Base-by-base conservation (phyloP, 2,329 filamentous ascomycete genomes). In the Trichophyton rubrum region DNA sequence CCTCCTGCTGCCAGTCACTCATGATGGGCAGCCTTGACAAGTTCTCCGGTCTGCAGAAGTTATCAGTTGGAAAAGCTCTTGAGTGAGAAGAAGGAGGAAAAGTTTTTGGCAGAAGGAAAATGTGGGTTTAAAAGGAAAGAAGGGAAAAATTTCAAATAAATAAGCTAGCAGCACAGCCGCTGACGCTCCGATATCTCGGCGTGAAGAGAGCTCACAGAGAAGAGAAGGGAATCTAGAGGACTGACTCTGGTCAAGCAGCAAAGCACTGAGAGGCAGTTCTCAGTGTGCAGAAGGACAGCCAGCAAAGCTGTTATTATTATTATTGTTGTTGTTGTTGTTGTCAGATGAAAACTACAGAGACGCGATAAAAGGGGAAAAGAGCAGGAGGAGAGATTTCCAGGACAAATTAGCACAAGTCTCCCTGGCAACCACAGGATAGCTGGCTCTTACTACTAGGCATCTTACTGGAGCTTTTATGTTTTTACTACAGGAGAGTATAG, bases 1-100 rank as follows among this genome's bases (percentile, higher is more conserved):
- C 60, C 33, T 51, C 57, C n/a, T 38, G 43, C 35, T 60, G 57
- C 60, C 60, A 62, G 56, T 59, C 47, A 49, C 35, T 30, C 60
- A 61, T 61, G 43, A 24, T 61, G 35, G 40, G 45, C 30, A 7
- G 40, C 17, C 38, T 58, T 27, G 20, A 47, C 43, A 38, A 20
- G 20, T 24, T 47, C 6, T 13, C n/a, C 24, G 4, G 17, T 58
- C 38, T 53, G 7, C 9, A 13, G 49, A n/a, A 53, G 13, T 3
- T 20, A 24, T 30, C 27, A 53, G 49, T 53, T 30, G 6, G 13
- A 6, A 53, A 4, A 33, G 6, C 1, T 7, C 7, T 38, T 38
- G 33, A 9, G 11, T 38, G 20, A 11, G 17, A 8, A 22, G 43
- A 47, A 20, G 43, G 43, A 47, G 22, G 43, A 47, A 43, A 11